Evolutionary conservation across 1,284 basidiomycete species (phyloP), one percentile per base, ranked within the genome.

Genomic region (Leccinum ponderosum): DNA sequence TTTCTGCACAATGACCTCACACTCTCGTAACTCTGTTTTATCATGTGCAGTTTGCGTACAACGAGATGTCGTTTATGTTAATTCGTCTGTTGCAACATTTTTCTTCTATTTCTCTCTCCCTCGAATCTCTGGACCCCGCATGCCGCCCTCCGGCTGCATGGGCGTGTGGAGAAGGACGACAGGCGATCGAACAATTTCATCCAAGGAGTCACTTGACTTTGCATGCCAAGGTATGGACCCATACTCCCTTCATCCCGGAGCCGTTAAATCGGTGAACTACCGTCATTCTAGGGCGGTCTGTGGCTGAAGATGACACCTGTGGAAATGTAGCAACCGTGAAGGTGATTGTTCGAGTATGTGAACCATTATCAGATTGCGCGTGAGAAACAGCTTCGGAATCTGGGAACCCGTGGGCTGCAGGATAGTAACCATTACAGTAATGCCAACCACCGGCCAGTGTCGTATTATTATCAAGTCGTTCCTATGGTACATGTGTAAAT

Each of bases 41-140:
- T 39, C 20, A 11, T 7, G 17, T 17, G 27, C 59, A 88, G 82
- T 87, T 87, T 69, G 87, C 88, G 3, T 88, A 87, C 70, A 87
- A 88, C 69, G 86, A 89, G 66, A 81, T 82, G 66, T 87, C 87
- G 1, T 88, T 87, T 74, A 81, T 87, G 77, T 69, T 89, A 60
- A 79, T 89, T 50, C 81, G 86, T 9, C 74, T 90, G n/a, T 70
- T 90, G 17, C 87, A 90, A 72, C 71, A 75, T 39, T 86, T 89
- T 72, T 77, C 79, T 0, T 72, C 73, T 0, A 76, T 90, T 29
- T 66, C 70, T 0, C 75, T 87, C 3, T 83, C 78, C n/a, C 71
- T 70, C 1, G 77, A 79, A 20, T 76, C 81, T 1, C 78, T 80
- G 39, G 79, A 85, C 2, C 76, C 75, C 1, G 77, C 77, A 4